Evolutionary conservation across 1,284 basidiomycete genomes (phyloP), one percentile per base, ranked within the genome.

Genomic region (Cutaneotrichosporon sp.): DNA sequence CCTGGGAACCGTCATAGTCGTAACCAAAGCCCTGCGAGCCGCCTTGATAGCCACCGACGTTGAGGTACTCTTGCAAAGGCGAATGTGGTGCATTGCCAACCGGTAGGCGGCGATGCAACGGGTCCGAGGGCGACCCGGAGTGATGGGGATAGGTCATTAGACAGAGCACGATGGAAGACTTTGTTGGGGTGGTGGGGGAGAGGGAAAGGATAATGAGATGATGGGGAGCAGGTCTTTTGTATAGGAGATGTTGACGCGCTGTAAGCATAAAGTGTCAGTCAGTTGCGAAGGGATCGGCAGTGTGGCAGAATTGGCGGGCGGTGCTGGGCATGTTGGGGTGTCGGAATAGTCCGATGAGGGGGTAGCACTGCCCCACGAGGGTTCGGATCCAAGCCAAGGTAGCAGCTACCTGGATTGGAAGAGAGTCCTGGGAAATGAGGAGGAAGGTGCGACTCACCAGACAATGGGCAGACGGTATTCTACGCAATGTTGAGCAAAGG

Each of bases 61-160:
- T 53, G 36, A 56, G 18, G 53, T 56, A 56, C 34, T 53, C 51
- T 53, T 62, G 53, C 32, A 50, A n/a, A 7, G 47, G 46, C 22
- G 61, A 51, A 13, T 51, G 50, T 51, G 53, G 34, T 26, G 47
- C 22, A 8, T 34, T 36, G 34, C 36, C 30, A 18, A n/a, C 32
- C 8, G 36, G 40, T 22, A 26, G 16, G 14, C 30, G 60, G 13
- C 60, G 51, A 32, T 63, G 51, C 51, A 53, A 32, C 16, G 51
- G 51, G 51, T 53, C 51, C 51, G 51, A n/a, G 18, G 40, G 34
- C 32, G 57, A 42, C 57, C 62, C 62, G 50, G 30, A 30, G n/a
- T 58, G 56, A 30, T 53, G 40, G 50, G 62, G 42, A 26, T 58
- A 59, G 50, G 56, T 16, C 62, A 63, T 63, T 13, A 59, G 57